A percentile compares a stretch with the other conserved stretches of the same genome.
These are phyloP conservation scores for Fusarium sp. DNA, from an alignment of 2,329 filamentous ascomycete genomes.

Conservation along the genomic window DNA sequence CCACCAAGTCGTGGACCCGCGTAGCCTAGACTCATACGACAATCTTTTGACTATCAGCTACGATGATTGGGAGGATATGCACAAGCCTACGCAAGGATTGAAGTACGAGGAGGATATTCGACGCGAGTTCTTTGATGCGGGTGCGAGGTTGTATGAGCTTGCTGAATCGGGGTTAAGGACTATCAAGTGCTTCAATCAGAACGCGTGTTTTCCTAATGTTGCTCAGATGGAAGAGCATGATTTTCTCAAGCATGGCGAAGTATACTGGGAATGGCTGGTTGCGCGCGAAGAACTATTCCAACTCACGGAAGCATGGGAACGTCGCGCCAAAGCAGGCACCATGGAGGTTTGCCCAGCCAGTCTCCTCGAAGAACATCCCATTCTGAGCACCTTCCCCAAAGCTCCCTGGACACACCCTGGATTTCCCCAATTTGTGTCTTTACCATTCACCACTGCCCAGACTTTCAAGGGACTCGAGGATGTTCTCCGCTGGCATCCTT, in stretches of 20 bases:
- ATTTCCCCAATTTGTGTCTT: neutral
- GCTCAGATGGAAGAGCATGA: neutral
- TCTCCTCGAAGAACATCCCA: neutral
- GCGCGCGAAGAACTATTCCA: neutral
- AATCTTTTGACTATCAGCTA: neutral
- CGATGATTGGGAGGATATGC: neutral
- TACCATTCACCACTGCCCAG: neutral
- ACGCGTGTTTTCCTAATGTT: rapidly evolving
- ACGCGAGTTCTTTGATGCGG: conserved; percentile 17
- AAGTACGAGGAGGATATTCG: conserved; percentile 19
- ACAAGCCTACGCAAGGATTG: neutral
- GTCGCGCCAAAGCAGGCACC: conserved; percentile 3
- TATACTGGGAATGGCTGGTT: conserved; percentile 1
- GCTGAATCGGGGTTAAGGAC: neutral
- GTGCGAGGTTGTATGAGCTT: conserved; percentile 4
- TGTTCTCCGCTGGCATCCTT: conserved; percentile 8
- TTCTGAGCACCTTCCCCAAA: neutral
- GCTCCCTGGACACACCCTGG: neutral
- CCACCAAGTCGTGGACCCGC: conserved; percentile 7
- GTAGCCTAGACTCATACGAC: neutral
- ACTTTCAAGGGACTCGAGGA: conserved; percentile 2
- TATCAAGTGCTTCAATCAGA: neutral
- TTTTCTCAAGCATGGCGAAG: neutral
- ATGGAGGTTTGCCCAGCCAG: conserved; percentile 28
- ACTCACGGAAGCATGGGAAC: conserved; percentile 8